Evolutionary conservation across 31 red algal genomes (phyloP), one percentile per base, ranked within the genome.

Genomic region (Porphyra umbilicalis): DNA sequence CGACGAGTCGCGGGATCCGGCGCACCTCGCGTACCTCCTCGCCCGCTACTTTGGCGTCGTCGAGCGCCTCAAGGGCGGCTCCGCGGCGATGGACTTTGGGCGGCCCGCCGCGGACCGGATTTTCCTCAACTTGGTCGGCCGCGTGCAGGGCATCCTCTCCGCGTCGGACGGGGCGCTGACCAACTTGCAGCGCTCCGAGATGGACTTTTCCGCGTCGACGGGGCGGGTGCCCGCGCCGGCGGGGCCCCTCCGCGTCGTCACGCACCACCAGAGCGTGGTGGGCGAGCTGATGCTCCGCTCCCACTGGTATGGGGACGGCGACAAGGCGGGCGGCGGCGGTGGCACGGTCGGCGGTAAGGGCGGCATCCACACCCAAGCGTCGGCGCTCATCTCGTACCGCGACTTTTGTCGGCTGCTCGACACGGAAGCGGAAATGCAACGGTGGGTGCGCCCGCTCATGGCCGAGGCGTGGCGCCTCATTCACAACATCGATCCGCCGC

Each of bases 31-130:
- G 14, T 92, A 92, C 57, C 85, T 92, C 11, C 77, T 92, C 14
- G 90, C 84, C 16, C 79, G 81, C 30, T 92, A 92, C 76, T 82
- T 92, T 37, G 90, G 85, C 8, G 68, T 82, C 10, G 84, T 92
- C 7, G 85, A 92, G 46, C 39, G 84, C 29, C 79, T 92, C 57
- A 92, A 92, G 78, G 71, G 83, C 35, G 81, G 84, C 35, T 83
- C 81, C 46, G 30, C 31, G 77, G 34, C 84, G 31, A 38, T 87
- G 35, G 90, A 92, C 42, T 87, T 86, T 68, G 90, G 90, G n/a
- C 87, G 86, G 77, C 90, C 85, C 20, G 84, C 90, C 35, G 80
- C 90, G 2, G 90, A 92, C 80, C 85, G 84, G 2, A 87, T 92
- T 30, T 81, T 92, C 35, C 35, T 78, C 77, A 92, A 92, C 35